Conservation (phyloP, 192 early-diverging fungal genomes). For the Rhizophagus prolifer region DNA sequence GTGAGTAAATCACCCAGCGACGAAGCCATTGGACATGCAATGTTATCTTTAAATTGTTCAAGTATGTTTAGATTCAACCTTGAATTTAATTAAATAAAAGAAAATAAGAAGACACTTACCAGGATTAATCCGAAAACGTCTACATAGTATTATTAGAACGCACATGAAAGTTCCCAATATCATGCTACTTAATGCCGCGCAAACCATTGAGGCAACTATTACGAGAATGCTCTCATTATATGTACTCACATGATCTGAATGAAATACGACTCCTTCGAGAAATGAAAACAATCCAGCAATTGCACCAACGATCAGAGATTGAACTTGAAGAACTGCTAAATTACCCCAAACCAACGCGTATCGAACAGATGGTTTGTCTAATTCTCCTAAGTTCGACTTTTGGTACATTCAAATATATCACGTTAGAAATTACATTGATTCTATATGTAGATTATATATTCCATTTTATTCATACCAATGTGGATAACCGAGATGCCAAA, state of each 20-base stretch:
- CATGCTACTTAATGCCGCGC: conserved; percentile 67
- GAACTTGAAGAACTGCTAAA: conserved; percentile 71
- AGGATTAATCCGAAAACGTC: conserved; percentile 69
- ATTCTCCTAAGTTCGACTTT: conserved; percentile 64
- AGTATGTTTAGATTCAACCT: not conserved
- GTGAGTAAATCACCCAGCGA: conserved; percentile 74
- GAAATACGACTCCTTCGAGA: conserved; percentile 52
- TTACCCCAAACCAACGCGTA: conserved; percentile 69
- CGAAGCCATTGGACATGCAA: conserved; percentile 75
- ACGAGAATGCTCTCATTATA: conserved; percentile 52
- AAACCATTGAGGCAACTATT: conserved; percentile 66
- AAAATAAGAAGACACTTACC: conserved; percentile 39
- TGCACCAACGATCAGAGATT: conserved; percentile 67
- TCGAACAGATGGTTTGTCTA: conserved; percentile 53
- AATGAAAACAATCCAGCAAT: conserved; percentile 72
- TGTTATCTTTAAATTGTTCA: conserved; percentile 53
- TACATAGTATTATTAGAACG: conserved; percentile 61
- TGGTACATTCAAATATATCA: not conserved
- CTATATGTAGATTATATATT: not conserved
- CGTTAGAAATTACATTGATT: not conserved
- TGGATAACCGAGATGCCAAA: conserved; percentile 82
- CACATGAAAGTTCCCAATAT: conserved; percentile 75
- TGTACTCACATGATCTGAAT: conserved; percentile 46
- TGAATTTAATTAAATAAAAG: not conserved
- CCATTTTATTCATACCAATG: conserved; percentile 46